Evolutionary conservation across 805 yeast species (phyloP), one percentile per base, ranked within the genome.

Genomic region (Barnettozyma wickerhamii): DNA sequence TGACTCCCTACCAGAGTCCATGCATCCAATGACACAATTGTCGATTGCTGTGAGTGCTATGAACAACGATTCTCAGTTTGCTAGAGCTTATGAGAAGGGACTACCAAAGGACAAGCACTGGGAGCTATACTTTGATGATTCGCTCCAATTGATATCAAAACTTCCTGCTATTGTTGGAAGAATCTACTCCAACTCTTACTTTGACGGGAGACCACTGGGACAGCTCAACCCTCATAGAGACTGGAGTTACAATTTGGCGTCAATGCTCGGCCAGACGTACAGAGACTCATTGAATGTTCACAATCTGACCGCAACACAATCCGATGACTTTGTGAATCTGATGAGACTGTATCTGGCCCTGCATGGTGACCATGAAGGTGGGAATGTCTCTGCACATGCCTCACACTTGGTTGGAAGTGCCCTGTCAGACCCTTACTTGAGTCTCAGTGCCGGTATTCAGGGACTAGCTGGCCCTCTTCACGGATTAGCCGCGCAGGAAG

Each of bases 401-500:
- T 81, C 90, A 49, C 89, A 83, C 63, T 70, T 84, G 59, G 91
- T 85, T 30, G 93, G 93, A 37, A 80, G 88, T 27, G 90, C 95
- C 17, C 69, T 84, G 51, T 74, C 86, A 36, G 84, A 84, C 46
- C 89, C 93, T 47, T 82, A 68, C 69, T 69, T 84, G 53, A 78
- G 88, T 35, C 79, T 80, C 53, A 71, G 88, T 42, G 87, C 93
- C 30, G 93, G 93, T 51, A 69, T 84, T 51, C 78, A 79, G 63
- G 95, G 95, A 55, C 70, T 84, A 47, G 93, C 95, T 26, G 95
- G 95, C 49, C 93, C 95, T 44, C 70, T 84, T 54, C 95, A 84
- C 64, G 93, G 93, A 26, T 71, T 84, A 51, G 95, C 93, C 45
- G 84, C 84, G 62, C 95, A 84, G 65, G 93, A 84, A 65, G 93